phyloP scores from a whole-genome alignment of 208 protist species.

The Trypanosomatidae sp. region DNA sequence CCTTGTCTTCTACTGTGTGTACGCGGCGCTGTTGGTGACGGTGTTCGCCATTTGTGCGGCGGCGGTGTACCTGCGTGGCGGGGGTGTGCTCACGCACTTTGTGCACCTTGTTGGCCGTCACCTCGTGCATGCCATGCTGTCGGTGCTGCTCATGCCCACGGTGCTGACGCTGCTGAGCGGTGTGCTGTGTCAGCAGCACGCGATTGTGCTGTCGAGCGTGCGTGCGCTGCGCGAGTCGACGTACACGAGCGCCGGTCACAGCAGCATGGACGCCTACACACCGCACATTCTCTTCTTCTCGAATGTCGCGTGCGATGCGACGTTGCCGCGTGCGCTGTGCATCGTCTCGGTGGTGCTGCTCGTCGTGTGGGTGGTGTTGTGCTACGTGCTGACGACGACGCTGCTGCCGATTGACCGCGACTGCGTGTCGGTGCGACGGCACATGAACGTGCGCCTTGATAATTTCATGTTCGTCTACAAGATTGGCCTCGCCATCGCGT shows the following conservation, averaged over 20 bases:
- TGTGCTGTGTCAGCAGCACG: slow-evolving; percentile 5
- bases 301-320: not conserved
- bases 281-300: not conserved
- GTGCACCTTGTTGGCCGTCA: not conserved
- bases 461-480: not conserved
- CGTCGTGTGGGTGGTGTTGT: not conserved
- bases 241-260: not conserved
- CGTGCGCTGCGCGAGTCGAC: too few relatives aligned
- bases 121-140: not conserved
- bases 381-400: not conserved
- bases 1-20: not conserved
- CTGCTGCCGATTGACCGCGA: not conserved
- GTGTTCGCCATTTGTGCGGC: not conserved
- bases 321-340: not conserved
- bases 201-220: not conserved
- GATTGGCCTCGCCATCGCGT: not conserved
- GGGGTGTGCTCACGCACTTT: not conserved
- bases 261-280: not conserved
- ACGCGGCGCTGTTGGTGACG: not conserved
- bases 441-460: not conserved
- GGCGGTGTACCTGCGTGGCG: not conserved
- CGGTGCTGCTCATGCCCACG: slow-evolving; percentile 8
- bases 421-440: not conserved
- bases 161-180: slow-evolving; percentile 5
- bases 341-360: not conserved